phyloP scores from a whole-genome alignment of 2,329 filamentous ascomycete species.

The Elsinoe arachidis region DNA sequence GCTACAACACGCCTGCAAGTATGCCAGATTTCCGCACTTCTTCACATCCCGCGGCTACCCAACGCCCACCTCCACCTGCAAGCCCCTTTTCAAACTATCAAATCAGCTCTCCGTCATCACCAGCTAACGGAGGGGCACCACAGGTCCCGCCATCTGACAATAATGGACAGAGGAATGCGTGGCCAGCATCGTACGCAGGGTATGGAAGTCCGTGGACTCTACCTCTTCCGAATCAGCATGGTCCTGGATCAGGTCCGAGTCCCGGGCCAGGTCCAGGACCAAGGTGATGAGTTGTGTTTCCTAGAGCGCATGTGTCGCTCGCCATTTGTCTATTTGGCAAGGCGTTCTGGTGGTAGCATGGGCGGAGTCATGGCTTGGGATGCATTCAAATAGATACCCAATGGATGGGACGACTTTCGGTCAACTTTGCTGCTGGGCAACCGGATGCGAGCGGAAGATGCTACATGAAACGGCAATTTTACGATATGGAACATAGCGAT shows the following conservation, averaged over 20 bases:
- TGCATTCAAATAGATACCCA: constrained; percentile 1
- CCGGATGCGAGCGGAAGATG: background rate
- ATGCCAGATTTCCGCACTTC: constrained; percentile 8
- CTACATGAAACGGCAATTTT: background rate
- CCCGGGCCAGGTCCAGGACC: background rate
- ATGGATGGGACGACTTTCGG: background rate
- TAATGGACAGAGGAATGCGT: background rate
- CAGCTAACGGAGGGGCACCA: constrained; percentile 10
- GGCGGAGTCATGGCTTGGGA: background rate
- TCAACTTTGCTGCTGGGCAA: background rate
- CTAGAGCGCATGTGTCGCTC: background rate
- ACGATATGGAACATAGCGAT: too few relatives aligned
- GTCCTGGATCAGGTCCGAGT: background rate
- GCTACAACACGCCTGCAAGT: constrained; percentile 18
- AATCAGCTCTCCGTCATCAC: background rate
- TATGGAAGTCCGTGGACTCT: constrained; percentile 1
- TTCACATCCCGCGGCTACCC: constrained; percentile 10
- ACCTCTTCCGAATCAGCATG: background rate
- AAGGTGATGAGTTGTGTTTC: background rate
- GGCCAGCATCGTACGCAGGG: background rate
- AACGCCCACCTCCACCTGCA: background rate
- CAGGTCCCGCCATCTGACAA: constrained; percentile 3
- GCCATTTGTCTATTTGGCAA: background rate
- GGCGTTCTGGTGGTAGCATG: background rate
- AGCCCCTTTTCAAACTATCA: background rate